Conservation (phyloP, 306 rosid genomes). For the Luffa acutangula region DNA sequence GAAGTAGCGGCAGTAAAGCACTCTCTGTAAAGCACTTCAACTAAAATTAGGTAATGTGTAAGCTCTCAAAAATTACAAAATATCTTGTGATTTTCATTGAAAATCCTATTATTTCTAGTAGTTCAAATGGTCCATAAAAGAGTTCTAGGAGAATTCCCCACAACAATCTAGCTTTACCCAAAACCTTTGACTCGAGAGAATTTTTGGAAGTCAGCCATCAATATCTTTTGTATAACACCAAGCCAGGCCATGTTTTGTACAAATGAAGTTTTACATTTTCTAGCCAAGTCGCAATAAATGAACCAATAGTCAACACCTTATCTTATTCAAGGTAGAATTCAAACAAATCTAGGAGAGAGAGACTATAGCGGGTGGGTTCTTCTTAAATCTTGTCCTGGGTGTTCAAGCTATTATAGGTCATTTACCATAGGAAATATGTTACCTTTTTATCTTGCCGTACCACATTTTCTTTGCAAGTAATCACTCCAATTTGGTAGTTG, state of each 20-base stretch:
- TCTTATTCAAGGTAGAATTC: not conserved
- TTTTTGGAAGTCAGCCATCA: not conserved
- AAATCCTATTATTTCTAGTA: not conserved
- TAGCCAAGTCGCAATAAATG: not conserved
- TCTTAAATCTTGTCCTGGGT: not conserved
- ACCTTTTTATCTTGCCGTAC: not conserved
- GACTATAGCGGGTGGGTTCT: not conserved
- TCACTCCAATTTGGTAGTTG: not conserved
- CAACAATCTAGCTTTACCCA: not conserved
- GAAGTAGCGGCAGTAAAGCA: too few species aligned
- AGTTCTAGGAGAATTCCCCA: not conserved
- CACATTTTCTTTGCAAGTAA: not conserved
- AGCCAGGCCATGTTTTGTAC: not conserved
- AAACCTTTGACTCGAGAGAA: not conserved
- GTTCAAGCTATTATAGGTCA: not conserved
- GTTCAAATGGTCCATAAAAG: not conserved
- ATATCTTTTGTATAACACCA: not conserved
- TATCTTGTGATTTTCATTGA: not conserved
- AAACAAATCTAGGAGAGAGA: not conserved
- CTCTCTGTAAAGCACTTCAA: too few species aligned
- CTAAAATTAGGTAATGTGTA: not conserved
- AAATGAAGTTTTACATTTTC: not conserved
- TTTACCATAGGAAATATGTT: not conserved
- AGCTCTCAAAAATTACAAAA: not conserved
- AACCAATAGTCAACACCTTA: not conserved